Evolutionary conservation across 257 asterid genomes (phyloP).

Genomic region (Verbascum thapsus): DNA sequence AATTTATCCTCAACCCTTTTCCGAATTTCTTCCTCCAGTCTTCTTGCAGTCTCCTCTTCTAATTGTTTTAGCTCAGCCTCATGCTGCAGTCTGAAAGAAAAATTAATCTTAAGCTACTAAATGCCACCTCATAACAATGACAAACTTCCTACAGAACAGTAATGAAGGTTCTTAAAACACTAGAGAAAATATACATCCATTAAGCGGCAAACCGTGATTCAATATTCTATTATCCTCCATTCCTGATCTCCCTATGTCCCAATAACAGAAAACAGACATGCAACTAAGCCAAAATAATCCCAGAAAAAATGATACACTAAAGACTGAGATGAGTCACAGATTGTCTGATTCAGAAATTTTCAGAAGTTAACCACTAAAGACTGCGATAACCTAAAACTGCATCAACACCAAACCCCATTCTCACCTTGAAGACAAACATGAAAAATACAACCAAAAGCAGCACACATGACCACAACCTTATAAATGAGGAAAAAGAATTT

Average conservation of each 20-base stretch:
- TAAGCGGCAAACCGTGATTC: background rate
- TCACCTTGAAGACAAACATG: background rate
- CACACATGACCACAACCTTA: background rate
- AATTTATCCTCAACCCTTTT: conserved; percentile 76
- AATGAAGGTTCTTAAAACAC: conserved; percentile 23
- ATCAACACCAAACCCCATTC: background rate
- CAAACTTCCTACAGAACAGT: conserved; percentile 15
- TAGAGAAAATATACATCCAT: conserved; percentile 1
- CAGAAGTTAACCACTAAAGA: conserved; percentile 7
- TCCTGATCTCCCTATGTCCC: background rate
- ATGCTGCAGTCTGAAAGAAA: conserved; percentile 57
- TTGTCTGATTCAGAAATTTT: background rate
- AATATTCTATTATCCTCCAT: background rate
- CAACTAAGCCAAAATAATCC: background rate
- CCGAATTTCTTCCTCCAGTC: conserved; percentile 87
- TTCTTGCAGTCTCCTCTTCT: conserved; percentile 90
- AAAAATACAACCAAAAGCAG: background rate
- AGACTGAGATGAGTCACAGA: background rate
- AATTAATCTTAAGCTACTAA: conserved; percentile 24
- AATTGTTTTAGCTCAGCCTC: conserved; percentile 82
- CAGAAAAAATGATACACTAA: background rate
- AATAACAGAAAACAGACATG: background rate
- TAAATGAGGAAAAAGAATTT: background rate
- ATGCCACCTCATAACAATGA: conserved; percentile 15
- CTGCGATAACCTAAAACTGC: conserved; percentile 3